These are phyloP conservation scores for Cornus controversa DNA, from an alignment of 148 eudicot genomes.

Conservation along the genomic window DNA sequence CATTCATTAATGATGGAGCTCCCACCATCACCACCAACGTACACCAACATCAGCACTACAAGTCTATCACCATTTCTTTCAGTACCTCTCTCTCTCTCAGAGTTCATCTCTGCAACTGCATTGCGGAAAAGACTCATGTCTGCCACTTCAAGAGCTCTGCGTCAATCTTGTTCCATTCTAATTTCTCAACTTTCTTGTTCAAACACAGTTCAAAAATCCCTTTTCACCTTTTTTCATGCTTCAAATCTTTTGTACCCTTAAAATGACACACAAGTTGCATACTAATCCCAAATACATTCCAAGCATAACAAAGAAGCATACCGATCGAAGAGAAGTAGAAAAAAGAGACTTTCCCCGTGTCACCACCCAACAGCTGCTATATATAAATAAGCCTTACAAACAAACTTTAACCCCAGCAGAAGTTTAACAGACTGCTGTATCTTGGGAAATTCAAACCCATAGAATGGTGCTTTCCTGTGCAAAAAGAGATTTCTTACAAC, in stretches of 20 bases:
- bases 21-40: conserved; percentile 21
- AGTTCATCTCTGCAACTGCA: conserved; percentile 16
- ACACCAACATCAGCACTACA: not conserved
- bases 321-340: not conserved
- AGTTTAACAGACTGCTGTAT: conserved; percentile 11
- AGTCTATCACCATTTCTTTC: not conserved
- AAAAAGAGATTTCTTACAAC: conserved; percentile 33
- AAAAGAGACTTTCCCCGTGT: conserved; percentile 12
- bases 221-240: conserved; percentile 15
- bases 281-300: conserved; percentile 7
- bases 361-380: conserved; percentile 18
- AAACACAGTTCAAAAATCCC: conserved; percentile 21
- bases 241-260: conserved; percentile 12
- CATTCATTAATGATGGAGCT: conserved; percentile 31
- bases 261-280: conserved; percentile 10
- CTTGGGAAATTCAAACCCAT: conserved; percentile 9
- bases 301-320: conserved; percentile 10
- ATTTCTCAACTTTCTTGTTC: conserved; percentile 7
- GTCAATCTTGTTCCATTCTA: not conserved
- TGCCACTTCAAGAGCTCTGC: conserved; percentile 20
- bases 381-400: conserved; percentile 26
- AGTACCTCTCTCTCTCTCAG: conserved; percentile 1
- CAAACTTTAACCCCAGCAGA: conserved; percentile 8
- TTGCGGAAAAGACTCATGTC: conserved; percentile 25
- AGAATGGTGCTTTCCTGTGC: conserved; percentile 44